Evolutionary conservation across 2,329 filamentous ascomycete species (phyloP), one percentile per base, ranked within the genome.

Genomic region (Leptodontidium sp.): DNA sequence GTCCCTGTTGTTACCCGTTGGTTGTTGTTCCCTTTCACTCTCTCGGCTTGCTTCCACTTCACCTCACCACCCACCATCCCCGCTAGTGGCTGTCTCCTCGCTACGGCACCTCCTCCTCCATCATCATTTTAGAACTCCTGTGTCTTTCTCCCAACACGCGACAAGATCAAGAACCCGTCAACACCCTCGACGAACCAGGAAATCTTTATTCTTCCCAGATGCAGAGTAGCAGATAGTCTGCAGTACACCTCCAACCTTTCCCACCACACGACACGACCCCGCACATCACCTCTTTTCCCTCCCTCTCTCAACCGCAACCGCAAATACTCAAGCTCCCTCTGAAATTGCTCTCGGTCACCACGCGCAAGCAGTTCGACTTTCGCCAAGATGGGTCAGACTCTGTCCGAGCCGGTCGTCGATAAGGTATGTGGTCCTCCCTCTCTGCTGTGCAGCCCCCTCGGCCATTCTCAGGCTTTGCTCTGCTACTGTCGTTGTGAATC

Each of bases 381-480:
- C 66, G 61, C 69, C 71, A 79, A 73, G 62, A 99, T 99, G 96
- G 96, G 96, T 88, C 96, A 99, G 87, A 99, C 96, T 83, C 91
- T 99, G 80, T 98, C 95, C 79, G 96, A 99, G 87, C 96, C 96
- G 79, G 94, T 99, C 79, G 92, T 97, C 82, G 96, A 98, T 81
- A 99, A 99, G 94, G 96, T 99, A 88, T 81, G 88, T 82, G 69
- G 61, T 66, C 57, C 21, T 29, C 29, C 43, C 17, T 15, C 15
- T n/a, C 32, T 58, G 7, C 17, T 45, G 1, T 45, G 55, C 35
- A 21, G 35, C n/a, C 32, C n/a, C 38, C 21, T 59, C 14, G 57
- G 38, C 12, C 57, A 40, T 38, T 24, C 38, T 59, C 35, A 45
- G 15, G 12, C 21, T 59, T 21, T 59, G 38, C 38, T 59, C n/a